phyloP scores from a whole-genome alignment of 108 stramenopile genomes.

The Skeletonema marinoi region DNA sequence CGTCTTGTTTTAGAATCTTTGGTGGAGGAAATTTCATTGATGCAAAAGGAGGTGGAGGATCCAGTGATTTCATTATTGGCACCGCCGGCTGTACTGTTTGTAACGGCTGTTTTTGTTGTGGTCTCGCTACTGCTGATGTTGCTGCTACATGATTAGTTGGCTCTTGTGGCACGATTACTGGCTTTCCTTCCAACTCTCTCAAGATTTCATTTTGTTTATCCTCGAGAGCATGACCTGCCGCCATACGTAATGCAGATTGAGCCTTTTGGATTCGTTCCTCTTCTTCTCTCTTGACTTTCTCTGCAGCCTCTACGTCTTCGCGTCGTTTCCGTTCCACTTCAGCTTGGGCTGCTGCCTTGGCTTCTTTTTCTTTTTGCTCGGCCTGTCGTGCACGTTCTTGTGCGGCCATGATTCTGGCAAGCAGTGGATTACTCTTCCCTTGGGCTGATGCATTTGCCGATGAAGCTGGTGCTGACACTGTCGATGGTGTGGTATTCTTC shows the following conservation, averaged over 20 bases:
- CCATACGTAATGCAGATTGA: conserved; percentile 7
- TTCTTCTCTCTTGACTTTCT: conserved; percentile 5
- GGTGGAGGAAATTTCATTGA: conserved; percentile 17
- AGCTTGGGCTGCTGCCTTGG: conserved; percentile 28
- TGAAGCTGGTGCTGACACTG: conserved; percentile 28
- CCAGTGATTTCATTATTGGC: conserved; percentile 32
- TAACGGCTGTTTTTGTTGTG: not conserved
- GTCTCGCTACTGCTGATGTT: conserved; percentile 13
- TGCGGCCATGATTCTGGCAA: conserved; percentile 86
- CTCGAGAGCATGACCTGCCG: conserved; percentile 12
- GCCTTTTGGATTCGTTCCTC: conserved; percentile 16
- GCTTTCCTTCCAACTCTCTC: conserved; percentile 22
- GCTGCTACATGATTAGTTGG: too few species aligned
- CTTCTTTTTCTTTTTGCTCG: conserved; percentile 41
- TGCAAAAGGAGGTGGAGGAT: conserved; percentile 44
- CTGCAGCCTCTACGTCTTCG: conserved; percentile 11
- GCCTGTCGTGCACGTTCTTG: conserved; percentile 71
- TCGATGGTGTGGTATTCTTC: not conserved
- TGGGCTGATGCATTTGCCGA: conserved; percentile 19
- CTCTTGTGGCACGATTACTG: conserved; percentile 3
- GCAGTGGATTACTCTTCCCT: conserved; percentile 63
- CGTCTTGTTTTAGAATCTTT: not conserved
- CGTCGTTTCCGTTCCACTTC: conserved; percentile 14
- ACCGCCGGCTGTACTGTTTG: conserved; percentile 11
- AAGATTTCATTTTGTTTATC: conserved; percentile 27